Evolutionary conservation across 345 rosid genomes (phyloP), one percentile per base, ranked within the genome.

Genomic region (Euphorbia peplus): DNA sequence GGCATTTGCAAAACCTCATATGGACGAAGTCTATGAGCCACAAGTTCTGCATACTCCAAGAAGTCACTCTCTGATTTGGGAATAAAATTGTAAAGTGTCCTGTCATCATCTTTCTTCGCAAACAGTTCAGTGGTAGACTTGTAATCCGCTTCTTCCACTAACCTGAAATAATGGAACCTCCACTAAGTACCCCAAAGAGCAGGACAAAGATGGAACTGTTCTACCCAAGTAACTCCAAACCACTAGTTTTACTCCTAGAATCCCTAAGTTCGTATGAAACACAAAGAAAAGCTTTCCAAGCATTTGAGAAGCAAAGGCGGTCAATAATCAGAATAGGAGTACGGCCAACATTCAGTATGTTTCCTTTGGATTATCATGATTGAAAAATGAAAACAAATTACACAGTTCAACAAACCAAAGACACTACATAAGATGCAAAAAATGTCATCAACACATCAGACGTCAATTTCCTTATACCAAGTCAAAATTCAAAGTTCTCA

Each of bases 61-160:
- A 92, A 95, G 73, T 95, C 99, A 65, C 85, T 81, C 83, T 95
- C 98, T 26, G 99, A 86, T 81, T 95, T 90, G 18, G 98, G 99
- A 76, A 95, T 90, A 74, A 92, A 92, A 72, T 63, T 78, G 61
- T 92, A 91, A 8, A 87, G 77, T 25, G 71, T 81, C 60, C 82
- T 86, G 55, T 82, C 96, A 70, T 86, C 93, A 22, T 48, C 88
- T 71, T 69, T 87, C 60, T 78, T 80, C 16, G 80, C 80, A 46
- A 92, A 95, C 60, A 95, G 83, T 70, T 92, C 97, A 62, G 80
- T 71, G 22, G 98, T 92, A 63, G 90, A 76, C 65, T 39, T 74
- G 76, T 82, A 92, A 75, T 92, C 99, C 25, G 98, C 91, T 84
- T 95, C 98, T 80, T 95, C 99, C 29, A 92, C 97, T 62, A 95